These are phyloP conservation scores for Asterochloris erici DNA, from an alignment of 139 green algal genomes.

Conservation along the genomic window DNA sequence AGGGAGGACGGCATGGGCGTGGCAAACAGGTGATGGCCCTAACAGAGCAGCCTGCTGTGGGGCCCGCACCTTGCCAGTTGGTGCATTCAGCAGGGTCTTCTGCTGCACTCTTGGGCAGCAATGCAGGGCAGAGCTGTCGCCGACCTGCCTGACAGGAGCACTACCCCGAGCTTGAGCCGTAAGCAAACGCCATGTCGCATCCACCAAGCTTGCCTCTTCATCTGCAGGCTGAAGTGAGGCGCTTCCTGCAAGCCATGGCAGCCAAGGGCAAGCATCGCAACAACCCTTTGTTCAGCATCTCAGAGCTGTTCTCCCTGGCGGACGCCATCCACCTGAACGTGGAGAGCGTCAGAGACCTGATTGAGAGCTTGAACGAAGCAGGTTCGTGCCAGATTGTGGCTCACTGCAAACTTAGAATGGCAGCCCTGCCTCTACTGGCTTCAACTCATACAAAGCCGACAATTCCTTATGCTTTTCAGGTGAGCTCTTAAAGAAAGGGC, in stretches of 20 bases:
- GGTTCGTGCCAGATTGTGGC: background rate
- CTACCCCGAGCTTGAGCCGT: background rate
- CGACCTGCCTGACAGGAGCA: background rate
- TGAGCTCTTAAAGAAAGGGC: conserved; percentile 68
- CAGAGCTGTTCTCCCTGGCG: conserved; percentile 58
- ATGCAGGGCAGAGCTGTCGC: background rate
- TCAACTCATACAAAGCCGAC: background rate
- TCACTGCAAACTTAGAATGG: background rate
- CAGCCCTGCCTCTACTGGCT: background rate
- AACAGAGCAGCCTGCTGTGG: background rate
- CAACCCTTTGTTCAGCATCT: conserved; percentile 30
- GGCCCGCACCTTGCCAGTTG: background rate
- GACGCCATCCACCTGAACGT: conserved; percentile 62
- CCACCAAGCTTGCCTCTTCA: background rate
- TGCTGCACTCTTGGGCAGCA: background rate
- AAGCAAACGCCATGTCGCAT: background rate
- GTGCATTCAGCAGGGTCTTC: background rate
- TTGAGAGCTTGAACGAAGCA: conserved; percentile 74
- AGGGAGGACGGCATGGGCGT: background rate
- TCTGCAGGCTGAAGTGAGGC: conserved; percentile 47
- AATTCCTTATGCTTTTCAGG: conserved; percentile 28
- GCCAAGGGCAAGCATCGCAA: conserved; percentile 32
- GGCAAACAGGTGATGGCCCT: conserved; percentile 6
- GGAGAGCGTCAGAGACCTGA: conserved; percentile 45
- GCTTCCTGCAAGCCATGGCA: conserved; percentile 58